A percentile compares a stretch with the other conserved stretches of the same genome.
These are phyloP conservation scores for Xylariales sp. DNA, from an alignment of 2,329 filamentous ascomycete species.

Conservation along the genomic window DNA sequence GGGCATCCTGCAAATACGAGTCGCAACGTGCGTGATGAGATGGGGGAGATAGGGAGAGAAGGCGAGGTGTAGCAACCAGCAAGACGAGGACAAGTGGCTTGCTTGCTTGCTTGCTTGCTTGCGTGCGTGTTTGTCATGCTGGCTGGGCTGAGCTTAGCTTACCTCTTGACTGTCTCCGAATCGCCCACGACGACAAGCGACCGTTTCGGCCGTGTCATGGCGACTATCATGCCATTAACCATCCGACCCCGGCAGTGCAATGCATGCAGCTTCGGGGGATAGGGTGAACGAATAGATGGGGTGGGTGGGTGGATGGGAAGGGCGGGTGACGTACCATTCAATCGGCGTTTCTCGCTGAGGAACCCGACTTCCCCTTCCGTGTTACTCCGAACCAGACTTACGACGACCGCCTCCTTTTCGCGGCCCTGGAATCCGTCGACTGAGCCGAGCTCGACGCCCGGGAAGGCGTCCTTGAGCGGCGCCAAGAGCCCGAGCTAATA, in stretches of 20 bases:
- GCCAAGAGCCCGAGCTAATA: constrained; percentile 79
- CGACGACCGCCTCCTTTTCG: constrained; percentile 94
- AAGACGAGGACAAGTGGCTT: constrained; percentile 46
- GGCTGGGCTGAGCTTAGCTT: constrained; percentile 45
- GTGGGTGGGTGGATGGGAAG: too few relatives aligned
- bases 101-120: constrained; percentile 53
- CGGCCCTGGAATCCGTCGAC: constrained; percentile 97
- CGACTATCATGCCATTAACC: constrained; percentile 67
- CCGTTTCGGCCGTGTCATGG: constrained; percentile 94
- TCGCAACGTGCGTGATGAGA: constrained; percentile 24
- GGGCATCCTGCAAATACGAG: constrained; percentile 9
- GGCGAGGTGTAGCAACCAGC: constrained; percentile 6
- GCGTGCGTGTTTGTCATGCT: too few relatives aligned
- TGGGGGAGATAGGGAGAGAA: not conserved
- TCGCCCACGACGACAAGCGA: constrained; percentile 93
- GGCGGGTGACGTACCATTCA: constrained; percentile 79
- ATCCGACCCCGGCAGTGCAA: not conserved
- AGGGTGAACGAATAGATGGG: not conserved
- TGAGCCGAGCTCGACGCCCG: constrained; percentile 91
- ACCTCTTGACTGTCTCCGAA: constrained; percentile 91
- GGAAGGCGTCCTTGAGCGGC: constrained; percentile 82
- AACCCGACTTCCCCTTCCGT: constrained; percentile 89
- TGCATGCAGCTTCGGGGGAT: constrained; percentile 2
- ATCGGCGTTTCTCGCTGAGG: constrained; percentile 85
- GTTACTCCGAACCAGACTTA: constrained; percentile 95